These are phyloP conservation scores for Conringia planisiliqua DNA, from an alignment of 345 rosid genomes.

Conservation along the genomic window DNA sequence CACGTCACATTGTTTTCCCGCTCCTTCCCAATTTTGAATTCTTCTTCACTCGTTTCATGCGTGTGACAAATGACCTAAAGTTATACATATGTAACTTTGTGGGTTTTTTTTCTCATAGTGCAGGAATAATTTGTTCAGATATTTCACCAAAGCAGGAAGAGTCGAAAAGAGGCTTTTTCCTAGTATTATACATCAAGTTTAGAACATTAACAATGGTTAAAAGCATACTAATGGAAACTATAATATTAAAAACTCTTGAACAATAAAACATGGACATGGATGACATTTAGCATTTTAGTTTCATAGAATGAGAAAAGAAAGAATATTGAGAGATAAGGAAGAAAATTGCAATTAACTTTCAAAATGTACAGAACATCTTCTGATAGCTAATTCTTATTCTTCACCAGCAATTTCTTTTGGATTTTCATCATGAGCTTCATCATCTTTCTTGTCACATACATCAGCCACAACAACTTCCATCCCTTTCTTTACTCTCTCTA, in stretches of 20 bases:
- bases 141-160: too few species aligned
- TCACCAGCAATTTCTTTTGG: constrained; percentile 33
- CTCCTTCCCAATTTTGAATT: constrained; percentile 10
- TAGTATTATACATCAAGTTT: too few species aligned
- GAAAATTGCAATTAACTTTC: constrained; percentile 14
- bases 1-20: constrained; percentile 20
- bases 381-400: constrained; percentile 21
- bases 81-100: too few species aligned
- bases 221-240: neutral
- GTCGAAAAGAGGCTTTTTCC: too few species aligned
- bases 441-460: constrained; percentile 24
- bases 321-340: neutral
- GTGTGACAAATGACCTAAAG: neutral
- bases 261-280: neutral
- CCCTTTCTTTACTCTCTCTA: constrained; percentile 42
- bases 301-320: neutral
- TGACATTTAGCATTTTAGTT: neutral
- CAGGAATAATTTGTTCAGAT: too few species aligned
- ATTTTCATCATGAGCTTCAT: constrained; percentile 25
- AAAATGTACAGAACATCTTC: constrained; percentile 21
- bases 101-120: too few species aligned
- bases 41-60: neutral
- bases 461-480: constrained; percentile 37
- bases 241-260: neutral
- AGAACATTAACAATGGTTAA: too few species aligned